Base-by-base conservation (phyloP, 148 eudicot genomes). In the Salicornia ramosissima region DNA sequence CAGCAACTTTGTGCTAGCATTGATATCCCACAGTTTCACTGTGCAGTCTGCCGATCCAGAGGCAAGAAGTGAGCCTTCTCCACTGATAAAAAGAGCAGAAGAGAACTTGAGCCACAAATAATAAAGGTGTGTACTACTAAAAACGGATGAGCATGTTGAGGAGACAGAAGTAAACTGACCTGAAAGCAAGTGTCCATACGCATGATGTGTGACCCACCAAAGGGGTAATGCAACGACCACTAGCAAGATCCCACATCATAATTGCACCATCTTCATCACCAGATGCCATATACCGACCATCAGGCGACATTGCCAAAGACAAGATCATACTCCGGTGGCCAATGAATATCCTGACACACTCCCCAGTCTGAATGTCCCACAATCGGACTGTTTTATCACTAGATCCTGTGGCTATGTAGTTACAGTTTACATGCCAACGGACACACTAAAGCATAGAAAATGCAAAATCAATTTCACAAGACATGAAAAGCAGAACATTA, bases 1-100 rank as follows among this genome's bases (percentile, higher is more conserved):
- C 50, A 78, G 64, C 68, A 58, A 72, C 74, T 85, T 95, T 22
- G 90, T 70, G 74, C 97, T 95, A 34, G 97, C 77, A 21, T 84
- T 83, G 50, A 91, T 91, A 65, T 95, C 99, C 99, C 99, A 95
- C 68, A 95, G 75, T 75, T 95, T 95, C 16, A 91, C 97, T 22
- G 94, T 89, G 86, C 90, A 89, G 80, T 95, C 99, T 65, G 97
- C 99, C 43, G 99, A 95, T 51, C 99, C 99, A 67, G 99, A 95
- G 59, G 99, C 99, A 72, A 95, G 94, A 82, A 95, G 96, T 46
- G 97, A 87, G 43, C 99, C 99, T 85, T 95, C 99, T 68, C 97
- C 86, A 77, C 99, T 95, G 86, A 78, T 54, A 74, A n/a, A 0
- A 30, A 31, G 42, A 25, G 67, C 33, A n/a, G 28, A 21, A 53